Percentiles rank a stretch among this genome's conserved stretches.
phyloP scores from a whole-genome alignment of 495 filamentous ascomycete genomes.

The Zalerion maritima region DNA sequence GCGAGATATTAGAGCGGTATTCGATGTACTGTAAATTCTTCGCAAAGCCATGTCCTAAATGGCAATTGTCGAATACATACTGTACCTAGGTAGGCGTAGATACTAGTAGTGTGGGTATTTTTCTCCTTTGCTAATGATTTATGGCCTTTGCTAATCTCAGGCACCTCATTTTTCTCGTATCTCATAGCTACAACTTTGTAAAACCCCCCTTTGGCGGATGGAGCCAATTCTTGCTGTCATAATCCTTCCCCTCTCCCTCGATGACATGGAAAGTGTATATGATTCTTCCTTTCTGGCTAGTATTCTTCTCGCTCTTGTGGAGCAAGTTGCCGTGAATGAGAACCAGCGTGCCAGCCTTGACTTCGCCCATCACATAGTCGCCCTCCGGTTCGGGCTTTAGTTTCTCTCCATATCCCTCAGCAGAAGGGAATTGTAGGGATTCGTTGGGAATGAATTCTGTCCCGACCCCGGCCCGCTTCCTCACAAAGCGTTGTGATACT shows the following conservation, averaged over 20 bases:
- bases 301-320: conserved; percentile 91
- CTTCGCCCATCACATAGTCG: conserved; percentile 56
- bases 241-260: conserved; percentile 59
- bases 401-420: conserved; percentile 25
- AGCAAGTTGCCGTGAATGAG: conserved; percentile 92
- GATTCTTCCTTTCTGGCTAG: conserved; percentile 68
- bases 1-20: no score
- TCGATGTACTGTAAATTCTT: no score
- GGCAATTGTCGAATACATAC: no score
- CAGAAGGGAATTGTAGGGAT: conserved; percentile 25
- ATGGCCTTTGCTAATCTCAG: neutral
- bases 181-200: conserved; percentile 39
- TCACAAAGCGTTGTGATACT: conserved; percentile 59
- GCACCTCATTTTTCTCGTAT: neutral
- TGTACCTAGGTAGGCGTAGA: no score
- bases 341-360: conserved; percentile 78
- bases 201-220: conserved; percentile 72
- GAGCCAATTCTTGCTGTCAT: conserved; percentile 85
- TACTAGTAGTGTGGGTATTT: no score
- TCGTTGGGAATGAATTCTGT: conserved; percentile 37
- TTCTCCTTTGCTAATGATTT: no score
- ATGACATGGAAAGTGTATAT: conserved; percentile 98
- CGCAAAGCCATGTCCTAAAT: no score
- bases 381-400: conserved; percentile 26
- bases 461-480: conserved; percentile 33